Base-by-base conservation (phyloP, 1,284 basidiomycete species). In the Leccinum ambiguum region DNA sequence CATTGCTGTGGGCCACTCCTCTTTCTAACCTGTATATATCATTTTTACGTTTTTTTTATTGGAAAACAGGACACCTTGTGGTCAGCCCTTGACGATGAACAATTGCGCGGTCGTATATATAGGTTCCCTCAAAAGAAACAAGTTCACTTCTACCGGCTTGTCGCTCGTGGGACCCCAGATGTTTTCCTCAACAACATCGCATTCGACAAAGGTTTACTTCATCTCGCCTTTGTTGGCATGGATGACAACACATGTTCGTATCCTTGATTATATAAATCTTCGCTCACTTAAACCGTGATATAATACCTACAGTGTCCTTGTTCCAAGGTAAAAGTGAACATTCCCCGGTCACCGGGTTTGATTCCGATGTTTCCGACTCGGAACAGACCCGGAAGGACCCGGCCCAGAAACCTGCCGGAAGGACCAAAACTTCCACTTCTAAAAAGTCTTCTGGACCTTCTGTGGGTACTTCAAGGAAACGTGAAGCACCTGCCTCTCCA, bases 11-110 rank as follows among this genome's bases (percentile, higher is more conserved):
- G 13, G 56, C 50, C 50, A 53, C 50, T 54, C 21, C 9, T 23
- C 18, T 54, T 45, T 45, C 43, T 45, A 45, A 45, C 43, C 43
- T 45, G 16, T 45, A 45, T 45, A 45, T 45, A 45, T 45, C 43
- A 45, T 45, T 10, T 45, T 45, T 45, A 45, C 16, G 6, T 48
- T 48, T 48, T 11, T 36, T 36, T n/a, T 18, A 10, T 45, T 14
- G 45, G 53, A 11, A 7, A 23, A 54, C 21, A 57, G 56, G 56
- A 57, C 16, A 57, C 56, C 16, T 23, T 23, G 10, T 57, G 56
- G 56, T 57, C 56, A 14, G 56, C 56, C 23, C 21, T 57, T 7
- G 56, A 57, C 10, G 56, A 57, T n/a, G 56, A 57, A 57, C 56
- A 57, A 30, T 23, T 57, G 23, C 11, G 23, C 7, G 56, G 56